Conservation (phyloP, 805 yeast genomes). For the Candida succiphila region DNA sequence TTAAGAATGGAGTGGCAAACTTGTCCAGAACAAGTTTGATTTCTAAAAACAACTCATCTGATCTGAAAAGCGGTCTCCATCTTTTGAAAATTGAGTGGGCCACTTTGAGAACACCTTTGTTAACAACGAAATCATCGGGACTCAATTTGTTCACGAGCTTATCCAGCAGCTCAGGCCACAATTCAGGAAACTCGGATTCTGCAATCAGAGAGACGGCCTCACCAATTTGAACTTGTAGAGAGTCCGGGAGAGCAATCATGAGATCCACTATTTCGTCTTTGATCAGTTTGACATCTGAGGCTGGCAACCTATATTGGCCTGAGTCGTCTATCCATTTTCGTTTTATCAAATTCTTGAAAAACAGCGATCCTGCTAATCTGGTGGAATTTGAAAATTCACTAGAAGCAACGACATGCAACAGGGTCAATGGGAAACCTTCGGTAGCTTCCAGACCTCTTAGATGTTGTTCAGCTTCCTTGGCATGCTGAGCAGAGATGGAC, state of each 20-base stretch:
- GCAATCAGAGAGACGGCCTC: conserved; percentile 91
- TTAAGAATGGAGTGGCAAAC: conserved; percentile 71
- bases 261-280: conserved; percentile 73
- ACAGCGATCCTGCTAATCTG: conserved; percentile 81
- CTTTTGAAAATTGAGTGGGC: conserved; percentile 94
- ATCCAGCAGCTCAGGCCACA: conserved; percentile 74
- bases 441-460: conserved; percentile 52
- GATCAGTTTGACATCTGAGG: conserved; percentile 53
- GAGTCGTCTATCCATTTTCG: conserved; percentile 88
- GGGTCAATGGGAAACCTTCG: conserved; percentile 66
- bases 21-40: conserved; percentile 79
- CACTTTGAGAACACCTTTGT: conserved; percentile 80
- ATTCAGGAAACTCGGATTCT: conserved; percentile 88
- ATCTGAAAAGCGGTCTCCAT: conserved; percentile 92
- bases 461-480: conserved; percentile 58
- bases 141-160: conserved; percentile 62
- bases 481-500: conserved; percentile 53
- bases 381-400: conserved; percentile 40
- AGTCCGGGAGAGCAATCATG: conserved; percentile 74
- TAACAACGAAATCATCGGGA: conserved; percentile 54
- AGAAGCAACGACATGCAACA: conserved; percentile 72
- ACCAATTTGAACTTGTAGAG: conserved; percentile 86
- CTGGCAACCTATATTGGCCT: conserved; percentile 60
- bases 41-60: conserved; percentile 82
- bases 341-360: conserved; percentile 78